phyloP scores from a whole-genome alignment of 768 basidiomycete species.

The Lactarius vividus region DNA sequence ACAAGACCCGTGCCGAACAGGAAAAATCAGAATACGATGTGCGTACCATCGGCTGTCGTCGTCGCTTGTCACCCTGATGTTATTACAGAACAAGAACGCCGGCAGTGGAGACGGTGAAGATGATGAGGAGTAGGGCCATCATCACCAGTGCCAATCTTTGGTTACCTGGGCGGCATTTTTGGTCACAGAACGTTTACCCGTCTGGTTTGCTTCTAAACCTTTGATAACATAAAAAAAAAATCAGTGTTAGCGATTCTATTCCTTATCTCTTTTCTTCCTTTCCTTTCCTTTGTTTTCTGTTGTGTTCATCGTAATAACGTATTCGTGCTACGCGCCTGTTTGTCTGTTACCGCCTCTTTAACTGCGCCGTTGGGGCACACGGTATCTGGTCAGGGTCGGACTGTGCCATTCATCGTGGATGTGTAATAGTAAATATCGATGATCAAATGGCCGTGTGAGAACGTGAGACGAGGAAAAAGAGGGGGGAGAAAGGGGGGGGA shows the following conservation, averaged over 20 bases:
- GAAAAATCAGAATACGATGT: conserved; percentile 59
- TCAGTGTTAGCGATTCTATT: conserved; percentile 3
- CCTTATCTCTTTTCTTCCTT: not conserved
- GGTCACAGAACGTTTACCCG: conserved; percentile 14
- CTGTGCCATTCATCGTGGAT: conserved; percentile 13
- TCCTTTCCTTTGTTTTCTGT: not conserved
- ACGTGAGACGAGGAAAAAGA: not conserved
- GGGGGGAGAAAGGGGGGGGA: too few relatives aligned
- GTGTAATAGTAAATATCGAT: conserved; percentile 27
- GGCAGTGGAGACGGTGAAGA: conserved; percentile 44
- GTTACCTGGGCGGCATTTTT: conserved; percentile 1
- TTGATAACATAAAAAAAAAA: conserved; percentile 18
- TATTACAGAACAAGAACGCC: conserved; percentile 38
- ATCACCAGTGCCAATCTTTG: not conserved
- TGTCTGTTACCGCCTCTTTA: conserved; percentile 23
- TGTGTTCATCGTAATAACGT: conserved; percentile 27
- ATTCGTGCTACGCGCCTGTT: conserved; percentile 19
- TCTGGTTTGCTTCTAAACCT: conserved; percentile 20
- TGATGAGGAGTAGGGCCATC: conserved; percentile 41
- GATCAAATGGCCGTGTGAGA: conserved; percentile 5
- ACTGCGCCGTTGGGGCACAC: conserved; percentile 22
- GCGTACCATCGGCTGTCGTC: conserved; percentile 27
- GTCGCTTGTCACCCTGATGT: not conserved
- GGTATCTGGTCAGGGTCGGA: conserved; percentile 17
- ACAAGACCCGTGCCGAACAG: conserved; percentile 84